These are phyloP conservation scores for Phytophthora kernoviae DNA, from an alignment of 352 stramenopile genomes.

Conservation along the genomic window DNA sequence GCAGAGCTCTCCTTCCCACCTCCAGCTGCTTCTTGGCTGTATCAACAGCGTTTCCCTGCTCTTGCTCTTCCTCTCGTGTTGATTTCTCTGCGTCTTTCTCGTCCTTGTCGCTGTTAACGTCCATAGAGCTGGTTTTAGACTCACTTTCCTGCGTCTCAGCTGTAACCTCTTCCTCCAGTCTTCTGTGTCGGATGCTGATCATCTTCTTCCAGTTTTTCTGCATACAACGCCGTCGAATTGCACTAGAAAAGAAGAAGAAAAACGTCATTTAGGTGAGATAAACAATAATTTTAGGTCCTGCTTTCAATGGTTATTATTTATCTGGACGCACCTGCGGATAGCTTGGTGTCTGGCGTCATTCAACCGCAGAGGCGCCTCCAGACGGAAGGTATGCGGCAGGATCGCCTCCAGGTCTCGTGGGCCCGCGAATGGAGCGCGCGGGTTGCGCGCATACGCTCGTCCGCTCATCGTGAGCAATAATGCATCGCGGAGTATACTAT, in stretches of 20 bases:
- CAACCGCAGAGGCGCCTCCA: conserved; percentile 27
- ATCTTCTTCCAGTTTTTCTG: conserved; percentile 88
- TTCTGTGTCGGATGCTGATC: conserved; percentile 52
- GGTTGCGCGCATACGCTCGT: conserved; percentile 66
- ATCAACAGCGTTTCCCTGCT: conserved; percentile 26
- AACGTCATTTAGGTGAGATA: background rate
- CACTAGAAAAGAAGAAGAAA: conserved; percentile 24
- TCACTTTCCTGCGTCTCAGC: conserved; percentile 11
- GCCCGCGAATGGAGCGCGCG: conserved; percentile 47
- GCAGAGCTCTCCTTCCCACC: conserved; percentile 8
- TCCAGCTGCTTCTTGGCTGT: conserved; percentile 39
- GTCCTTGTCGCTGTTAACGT: conserved; percentile 8
- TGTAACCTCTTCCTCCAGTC: conserved; percentile 27
- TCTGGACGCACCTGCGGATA: conserved; percentile 47
- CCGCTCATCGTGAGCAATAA: conserved; percentile 52
- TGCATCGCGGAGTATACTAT: conserved; percentile 9
- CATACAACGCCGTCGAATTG: conserved; percentile 65
- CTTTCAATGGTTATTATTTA: background rate
- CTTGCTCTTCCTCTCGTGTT: conserved; percentile 26
- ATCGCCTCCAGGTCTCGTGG: conserved; percentile 63
- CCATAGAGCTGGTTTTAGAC: background rate
- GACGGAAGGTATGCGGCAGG: conserved; percentile 62
- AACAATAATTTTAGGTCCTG: no score
- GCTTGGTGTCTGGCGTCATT: conserved; percentile 47
- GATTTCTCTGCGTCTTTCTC: conserved; percentile 18